These are phyloP conservation scores for Chaetomidium leptoderma DNA, from an alignment of 495 filamentous ascomycete genomes.

Conservation along the genomic window DNA sequence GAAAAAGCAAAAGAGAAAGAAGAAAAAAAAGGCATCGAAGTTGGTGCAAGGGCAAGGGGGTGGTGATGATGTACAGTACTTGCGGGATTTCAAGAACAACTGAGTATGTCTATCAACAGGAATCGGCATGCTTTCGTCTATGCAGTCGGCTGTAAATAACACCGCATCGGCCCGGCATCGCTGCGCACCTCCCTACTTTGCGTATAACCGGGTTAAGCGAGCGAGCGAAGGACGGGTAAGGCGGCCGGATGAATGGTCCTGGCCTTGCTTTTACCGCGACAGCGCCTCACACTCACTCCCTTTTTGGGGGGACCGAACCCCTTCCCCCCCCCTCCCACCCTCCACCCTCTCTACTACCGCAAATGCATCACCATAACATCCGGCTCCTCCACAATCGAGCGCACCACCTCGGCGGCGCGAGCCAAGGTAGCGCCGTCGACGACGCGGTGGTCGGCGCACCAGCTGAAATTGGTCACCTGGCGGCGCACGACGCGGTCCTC, in stretches of 20 bases:
- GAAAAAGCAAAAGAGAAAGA: background rate
- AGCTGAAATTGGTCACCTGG: conserved; percentile 81
- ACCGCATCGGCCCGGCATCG: background rate
- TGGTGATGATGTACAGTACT: background rate
- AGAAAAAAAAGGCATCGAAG: background rate
- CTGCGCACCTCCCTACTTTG: background rate
- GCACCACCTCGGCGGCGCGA: conserved; percentile 75
- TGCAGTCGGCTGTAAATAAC: conserved; percentile 1
- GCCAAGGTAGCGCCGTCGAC: conserved; percentile 95
- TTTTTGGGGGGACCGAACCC: too few species aligned
- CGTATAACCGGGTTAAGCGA: conserved; percentile 15
- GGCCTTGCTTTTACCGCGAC: background rate
- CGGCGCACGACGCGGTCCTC: conserved; percentile 55
- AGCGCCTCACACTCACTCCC: background rate
- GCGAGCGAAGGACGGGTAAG: background rate
- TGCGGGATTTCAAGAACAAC: background rate
- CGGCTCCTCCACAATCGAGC: conserved; percentile 71
- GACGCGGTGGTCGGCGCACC: conserved; percentile 94
- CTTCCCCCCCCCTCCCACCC: background rate
- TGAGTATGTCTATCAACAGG: conserved; percentile 2
- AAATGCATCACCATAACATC: conserved; percentile 73
- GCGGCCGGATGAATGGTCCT: conserved; percentile 11
- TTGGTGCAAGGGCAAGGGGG: background rate
- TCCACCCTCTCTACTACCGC: conserved; percentile 27
- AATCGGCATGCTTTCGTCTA: background rate